Evolutionary conservation across 345 rosid species (phyloP).

Genomic region (Trapa incisa): DNA sequence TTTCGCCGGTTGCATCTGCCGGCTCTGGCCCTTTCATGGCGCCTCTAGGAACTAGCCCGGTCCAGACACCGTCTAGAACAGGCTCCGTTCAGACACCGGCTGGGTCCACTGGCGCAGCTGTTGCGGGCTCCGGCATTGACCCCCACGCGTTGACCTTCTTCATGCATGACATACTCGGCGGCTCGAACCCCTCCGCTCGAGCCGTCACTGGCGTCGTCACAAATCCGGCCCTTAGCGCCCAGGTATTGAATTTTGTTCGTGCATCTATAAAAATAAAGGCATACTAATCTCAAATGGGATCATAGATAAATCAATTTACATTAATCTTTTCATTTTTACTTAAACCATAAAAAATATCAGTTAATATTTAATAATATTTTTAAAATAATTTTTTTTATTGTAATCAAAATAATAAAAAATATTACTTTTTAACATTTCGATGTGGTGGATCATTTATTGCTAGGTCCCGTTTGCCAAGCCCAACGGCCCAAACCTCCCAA

Average conservation of each 20-base stretch:
- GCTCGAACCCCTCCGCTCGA: constrained; percentile 58
- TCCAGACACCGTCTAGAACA: constrained; percentile 8
- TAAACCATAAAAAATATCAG: too few species aligned
- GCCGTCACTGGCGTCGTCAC: constrained; percentile 64
- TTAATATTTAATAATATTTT: too few species aligned
- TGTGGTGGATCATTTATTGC: too few species aligned
- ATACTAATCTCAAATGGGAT: too few species aligned
- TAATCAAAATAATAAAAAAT: too few species aligned
- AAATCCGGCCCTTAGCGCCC: constrained; percentile 57
- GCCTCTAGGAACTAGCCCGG: constrained; percentile 2
- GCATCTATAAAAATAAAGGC: too few species aligned
- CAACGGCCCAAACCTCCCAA: constrained; percentile 63
- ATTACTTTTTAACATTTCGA: too few species aligned
- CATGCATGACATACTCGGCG: constrained; percentile 76
- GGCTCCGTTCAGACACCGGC: constrained; percentile 4
- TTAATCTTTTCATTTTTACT: too few species aligned
- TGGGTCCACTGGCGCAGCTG: constrained; percentile 9
- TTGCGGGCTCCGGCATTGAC: constrained; percentile 13
- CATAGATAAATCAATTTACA: too few species aligned
- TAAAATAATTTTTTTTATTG: too few species aligned
- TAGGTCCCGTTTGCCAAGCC: constrained; percentile 70
- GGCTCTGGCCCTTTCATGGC: not conserved
- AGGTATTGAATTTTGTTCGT: constrained; percentile 1
- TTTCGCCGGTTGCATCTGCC: not conserved
- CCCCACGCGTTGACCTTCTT: constrained; percentile 38